phyloP scores from a whole-genome alignment of 2,329 filamentous ascomycete species.

The Dothideomycetes sp. region DNA sequence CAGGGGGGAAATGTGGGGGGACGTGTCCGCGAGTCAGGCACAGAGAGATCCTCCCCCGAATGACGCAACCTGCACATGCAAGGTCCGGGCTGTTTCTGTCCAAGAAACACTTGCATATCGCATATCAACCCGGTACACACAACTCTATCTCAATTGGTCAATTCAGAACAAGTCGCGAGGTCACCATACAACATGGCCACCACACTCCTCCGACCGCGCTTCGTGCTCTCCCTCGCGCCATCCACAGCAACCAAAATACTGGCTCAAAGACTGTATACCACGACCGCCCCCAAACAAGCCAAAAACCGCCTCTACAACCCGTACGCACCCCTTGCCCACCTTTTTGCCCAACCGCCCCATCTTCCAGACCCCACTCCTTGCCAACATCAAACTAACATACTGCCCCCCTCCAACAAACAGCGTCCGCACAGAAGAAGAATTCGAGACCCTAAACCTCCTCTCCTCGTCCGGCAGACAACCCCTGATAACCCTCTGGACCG shows the following conservation, averaged over 20 bases:
- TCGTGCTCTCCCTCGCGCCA: not conserved
- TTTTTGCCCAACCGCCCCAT: not conserved
- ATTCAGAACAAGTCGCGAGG: not conserved
- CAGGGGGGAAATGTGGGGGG: no score
- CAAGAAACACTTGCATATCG: no score
- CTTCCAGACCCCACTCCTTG: not conserved
- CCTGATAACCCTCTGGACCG: slow-evolving; percentile 39
- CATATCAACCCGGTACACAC: no score
- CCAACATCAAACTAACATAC: not conserved
- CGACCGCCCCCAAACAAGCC: slow-evolving; percentile 8
- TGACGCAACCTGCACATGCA: no score
- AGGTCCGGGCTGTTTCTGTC: no score
- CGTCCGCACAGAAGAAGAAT: slow-evolving; percentile 35
- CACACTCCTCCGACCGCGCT: not conserved
- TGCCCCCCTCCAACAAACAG: slow-evolving; percentile 14
- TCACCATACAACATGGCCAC: not conserved
- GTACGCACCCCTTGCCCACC: slow-evolving; percentile 1
- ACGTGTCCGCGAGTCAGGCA: no score
- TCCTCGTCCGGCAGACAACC: slow-evolving; percentile 32
- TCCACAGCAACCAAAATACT: not conserved
- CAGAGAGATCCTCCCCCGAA: no score
- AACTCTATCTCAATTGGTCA: no score
- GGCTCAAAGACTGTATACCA: slow-evolving; percentile 5
- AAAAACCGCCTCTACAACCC: slow-evolving; percentile 12
- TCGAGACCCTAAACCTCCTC: slow-evolving; percentile 36